Base-by-base conservation (phyloP, 495 filamentous ascomycete species). In the Trichoderma gamsii region DNA sequence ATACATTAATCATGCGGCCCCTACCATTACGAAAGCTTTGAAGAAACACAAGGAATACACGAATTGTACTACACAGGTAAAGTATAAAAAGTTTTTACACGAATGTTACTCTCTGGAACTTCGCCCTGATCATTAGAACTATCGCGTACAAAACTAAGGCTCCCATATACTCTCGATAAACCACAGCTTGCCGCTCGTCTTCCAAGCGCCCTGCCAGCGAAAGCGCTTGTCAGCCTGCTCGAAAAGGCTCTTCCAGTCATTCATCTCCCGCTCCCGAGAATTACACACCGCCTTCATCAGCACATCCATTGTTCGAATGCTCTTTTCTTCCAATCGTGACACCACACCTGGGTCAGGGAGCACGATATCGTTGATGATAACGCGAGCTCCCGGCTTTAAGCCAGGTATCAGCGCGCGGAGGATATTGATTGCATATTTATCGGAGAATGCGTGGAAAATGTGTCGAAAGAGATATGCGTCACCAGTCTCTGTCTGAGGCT, bases 391-490 rank as follows among this genome's bases (percentile, higher is more conserved):
- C 3, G 78, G 76, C 71, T 84, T 86, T 35, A 89, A 74, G 0
- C 83, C 83, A 6, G 85, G 85, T 44, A 86, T 79, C 35, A 87
- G 70, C 63, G 78, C 78, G 67, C 73, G 70, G 29, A 89, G 76
- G 65, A 88, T 81, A 66, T 81, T 77, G 18, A 84, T 68, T 2
- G 82, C 80, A 70, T 86, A 86, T 43, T 82, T 83, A 35, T 85
- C 83, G 29, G 83, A 82, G 75, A 86, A 82, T 73, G 87, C 84
- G 73, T 87, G 86, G 63, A 88, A 72, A 67, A 85, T 83, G 79
- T 80, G 85, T 35, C 85, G 83, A 71, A 84, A 82, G 72, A 83
- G 79, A 72, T 86, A 87, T 0, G 85, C 81, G 76, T 56, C 51
- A 3, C 15, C 51, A 1, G 9, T 25, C n/a, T 56, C 51, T 4